phyloP scores from a whole-genome alignment of 2,329 filamentous ascomycete species.

The Leptographium radiaticola region DNA sequence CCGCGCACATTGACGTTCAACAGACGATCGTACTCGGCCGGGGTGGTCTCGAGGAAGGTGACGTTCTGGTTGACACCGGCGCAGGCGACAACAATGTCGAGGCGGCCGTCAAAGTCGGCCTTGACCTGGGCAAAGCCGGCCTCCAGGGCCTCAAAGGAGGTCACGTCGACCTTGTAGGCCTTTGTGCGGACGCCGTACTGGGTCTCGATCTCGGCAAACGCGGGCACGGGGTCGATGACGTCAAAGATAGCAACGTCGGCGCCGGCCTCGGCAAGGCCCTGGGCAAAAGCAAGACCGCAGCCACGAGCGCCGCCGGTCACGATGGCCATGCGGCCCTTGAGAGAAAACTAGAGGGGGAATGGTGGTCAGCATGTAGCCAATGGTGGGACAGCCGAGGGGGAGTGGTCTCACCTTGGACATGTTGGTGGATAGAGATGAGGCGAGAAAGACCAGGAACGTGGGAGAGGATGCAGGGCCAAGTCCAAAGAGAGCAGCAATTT shows the following conservation, averaged over 20 bases:
- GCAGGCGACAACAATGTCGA: slow-evolving; percentile 11
- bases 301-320: slow-evolving; percentile 62
- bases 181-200: slow-evolving; percentile 6
- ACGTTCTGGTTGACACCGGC: slow-evolving; percentile 11
- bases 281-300: slow-evolving; percentile 59
- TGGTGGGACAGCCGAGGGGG: neutral
- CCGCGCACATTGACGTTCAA: slow-evolving; percentile 7
- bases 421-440: neutral
- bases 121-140: slow-evolving; percentile 3
- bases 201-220: neutral
- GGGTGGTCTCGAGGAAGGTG: slow-evolving; percentile 8
- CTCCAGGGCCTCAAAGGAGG: neutral
- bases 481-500: too few species aligned
- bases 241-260: slow-evolving; percentile 19
- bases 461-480: neutral
- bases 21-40: slow-evolving; percentile 7
- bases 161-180: slow-evolving; percentile 9
- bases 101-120: slow-evolving; percentile 7
- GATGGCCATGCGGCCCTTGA: slow-evolving; percentile 39
- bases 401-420: neutral
- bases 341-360: slow-evolving; percentile 5
- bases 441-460: neutral
- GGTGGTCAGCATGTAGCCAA: neutral
- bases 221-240: slow-evolving; percentile 2
- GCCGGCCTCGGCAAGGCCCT: slow-evolving; percentile 62